Percentiles rank a stretch among this genome's conserved stretches.
Evolutionary conservation across 78 protist genomes (phyloP).

Genomic region (Dictyostelium firmibasis): DNA sequence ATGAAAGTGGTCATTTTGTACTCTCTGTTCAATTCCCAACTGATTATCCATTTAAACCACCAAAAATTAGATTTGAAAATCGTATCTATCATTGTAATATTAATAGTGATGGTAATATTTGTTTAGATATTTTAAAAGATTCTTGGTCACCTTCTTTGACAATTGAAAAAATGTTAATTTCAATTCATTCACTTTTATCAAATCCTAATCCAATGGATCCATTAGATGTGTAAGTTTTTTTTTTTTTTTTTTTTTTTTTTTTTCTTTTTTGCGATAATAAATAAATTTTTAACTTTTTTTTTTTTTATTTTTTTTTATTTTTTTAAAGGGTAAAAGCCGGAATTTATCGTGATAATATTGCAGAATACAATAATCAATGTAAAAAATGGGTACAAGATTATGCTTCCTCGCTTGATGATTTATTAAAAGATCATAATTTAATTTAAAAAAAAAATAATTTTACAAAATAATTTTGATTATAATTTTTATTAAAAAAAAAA

Average conservation of each 20-base stretch:
- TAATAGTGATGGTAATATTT: slow-evolving; percentile 90
- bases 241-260: no score
- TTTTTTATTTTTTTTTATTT: no score
- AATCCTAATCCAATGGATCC: slow-evolving; percentile 90
- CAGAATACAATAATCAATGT: background rate
- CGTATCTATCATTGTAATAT: slow-evolving; percentile 96
- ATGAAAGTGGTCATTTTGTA: slow-evolving; percentile 52
- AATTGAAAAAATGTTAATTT: slow-evolving; percentile 84
- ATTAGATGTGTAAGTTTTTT: slow-evolving; percentile 25
- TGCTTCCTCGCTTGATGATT: slow-evolving; percentile 7
- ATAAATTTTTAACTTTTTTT: no score
- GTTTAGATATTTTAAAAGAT: slow-evolving; percentile 96
- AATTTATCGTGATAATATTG: slow-evolving; percentile 24
- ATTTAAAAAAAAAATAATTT: background rate
- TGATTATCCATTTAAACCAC: slow-evolving; percentile 92
- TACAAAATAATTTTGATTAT: background rate
- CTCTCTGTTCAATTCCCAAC: slow-evolving; percentile 72
- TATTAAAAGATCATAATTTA: slow-evolving; percentile 2
- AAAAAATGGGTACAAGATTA: slow-evolving; percentile 15
- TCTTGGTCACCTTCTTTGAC: slow-evolving; percentile 94
- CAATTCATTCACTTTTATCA: slow-evolving; percentile 86
- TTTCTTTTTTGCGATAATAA: no score
- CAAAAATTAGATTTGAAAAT: slow-evolving; percentile 89
- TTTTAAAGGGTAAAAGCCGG: no score
- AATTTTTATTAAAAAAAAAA: no score